A percentile compares a stretch with the other conserved stretches of the same genome.
Conservation (phyloP, 345 rosid species). For the Hirschfeldia incana region DNA sequence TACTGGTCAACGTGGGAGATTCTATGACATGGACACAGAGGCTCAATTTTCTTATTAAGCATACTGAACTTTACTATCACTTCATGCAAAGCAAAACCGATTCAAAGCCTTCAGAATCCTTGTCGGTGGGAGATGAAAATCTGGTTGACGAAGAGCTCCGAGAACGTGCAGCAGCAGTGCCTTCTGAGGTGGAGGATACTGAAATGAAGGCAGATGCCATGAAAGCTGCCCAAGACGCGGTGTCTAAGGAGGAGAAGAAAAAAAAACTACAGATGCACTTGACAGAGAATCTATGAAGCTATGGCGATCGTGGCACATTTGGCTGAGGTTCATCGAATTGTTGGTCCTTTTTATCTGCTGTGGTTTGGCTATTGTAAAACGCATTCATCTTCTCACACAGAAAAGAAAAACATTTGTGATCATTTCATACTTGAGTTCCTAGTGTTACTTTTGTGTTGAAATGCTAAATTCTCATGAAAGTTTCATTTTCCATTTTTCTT, state of each 20-base stretch:
- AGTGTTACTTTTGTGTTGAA: conserved; percentile 14
- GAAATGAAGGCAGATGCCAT: conserved; percentile 74
- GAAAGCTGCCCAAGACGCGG: conserved; percentile 96
- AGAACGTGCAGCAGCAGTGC: conserved; percentile 44
- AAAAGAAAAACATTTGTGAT: conserved; percentile 99
- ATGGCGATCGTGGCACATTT: conserved; percentile 99
- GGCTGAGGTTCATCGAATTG: conserved; percentile 75
- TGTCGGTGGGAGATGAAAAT: conserved; percentile 55
- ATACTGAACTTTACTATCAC: conserved; percentile 95
- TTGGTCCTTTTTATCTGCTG: conserved; percentile 9
- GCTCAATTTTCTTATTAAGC: conserved; percentile 95
- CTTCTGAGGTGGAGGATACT: conserved; percentile 72
- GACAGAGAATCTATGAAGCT: conserved; percentile 83
- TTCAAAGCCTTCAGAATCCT: conserved; percentile 65
- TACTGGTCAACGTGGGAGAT: too few relatives aligned
- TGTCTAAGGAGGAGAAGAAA: conserved; percentile 81
- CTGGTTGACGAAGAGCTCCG: conserved; percentile 44
- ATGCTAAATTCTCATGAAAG: conserved; percentile 24
- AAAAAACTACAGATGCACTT: conserved; percentile 76
- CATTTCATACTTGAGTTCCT: conserved; percentile 48
- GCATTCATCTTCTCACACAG: conserved; percentile 47
- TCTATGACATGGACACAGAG: conserved; percentile 45
- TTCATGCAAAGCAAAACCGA: conserved; percentile 94
- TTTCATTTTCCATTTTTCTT: conserved; percentile 2
- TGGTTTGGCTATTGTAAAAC: conserved; percentile 30